A percentile compares a stretch with the other conserved stretches of the same genome.
These are phyloP conservation scores for Zymoseptoria tritici DNA, from an alignment of 2,329 filamentous ascomycete genomes.

Conservation along the genomic window DNA sequence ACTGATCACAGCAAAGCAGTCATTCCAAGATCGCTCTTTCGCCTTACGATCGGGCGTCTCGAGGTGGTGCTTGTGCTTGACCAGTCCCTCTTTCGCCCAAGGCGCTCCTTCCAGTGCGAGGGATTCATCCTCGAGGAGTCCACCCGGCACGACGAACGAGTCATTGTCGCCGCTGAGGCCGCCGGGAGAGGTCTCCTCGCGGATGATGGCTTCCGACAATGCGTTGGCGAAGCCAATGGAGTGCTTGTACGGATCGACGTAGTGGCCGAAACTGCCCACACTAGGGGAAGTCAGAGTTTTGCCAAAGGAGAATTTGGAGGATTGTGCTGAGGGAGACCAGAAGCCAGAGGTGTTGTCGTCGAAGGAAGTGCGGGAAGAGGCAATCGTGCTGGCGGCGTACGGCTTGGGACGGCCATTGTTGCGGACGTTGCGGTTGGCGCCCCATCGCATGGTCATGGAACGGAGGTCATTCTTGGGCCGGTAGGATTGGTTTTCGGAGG, in stretches of 20 bases:
- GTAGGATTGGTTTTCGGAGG: slow-evolving; percentile 67
- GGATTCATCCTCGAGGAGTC: slow-evolving; percentile 80
- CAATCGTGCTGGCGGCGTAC: slow-evolving; percentile 71
- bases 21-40: slow-evolving; percentile 88
- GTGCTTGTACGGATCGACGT: slow-evolving; percentile 70
- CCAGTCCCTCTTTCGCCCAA: slow-evolving; percentile 94
- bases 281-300: slow-evolving; percentile 89
- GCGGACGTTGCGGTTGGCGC: slow-evolving; percentile 53
- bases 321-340: slow-evolving; percentile 75
- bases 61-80: slow-evolving; percentile 94
- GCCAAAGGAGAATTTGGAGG: slow-evolving; percentile 86
- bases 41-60: slow-evolving; percentile 85
- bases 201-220: slow-evolving; percentile 90
- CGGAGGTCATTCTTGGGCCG: slow-evolving; percentile 61
- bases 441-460: slow-evolving; percentile 61
- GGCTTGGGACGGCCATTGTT: slow-evolving; percentile 72
- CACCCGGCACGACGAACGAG: slow-evolving; percentile 23
- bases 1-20: slow-evolving; percentile 93
- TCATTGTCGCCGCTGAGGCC: slow-evolving; percentile 39
- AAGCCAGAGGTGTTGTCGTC: slow-evolving; percentile 78
- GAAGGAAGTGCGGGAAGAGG: slow-evolving; percentile 86
- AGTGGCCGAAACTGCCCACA: slow-evolving; percentile 78
- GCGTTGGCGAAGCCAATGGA: slow-evolving; percentile 97
- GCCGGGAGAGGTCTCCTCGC: slow-evolving; percentile 60
- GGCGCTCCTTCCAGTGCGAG: slow-evolving; percentile 89